phyloP scores from a whole-genome alignment of 2,329 filamentous ascomycete species.

The Aureobasidium uvarum region DNA sequence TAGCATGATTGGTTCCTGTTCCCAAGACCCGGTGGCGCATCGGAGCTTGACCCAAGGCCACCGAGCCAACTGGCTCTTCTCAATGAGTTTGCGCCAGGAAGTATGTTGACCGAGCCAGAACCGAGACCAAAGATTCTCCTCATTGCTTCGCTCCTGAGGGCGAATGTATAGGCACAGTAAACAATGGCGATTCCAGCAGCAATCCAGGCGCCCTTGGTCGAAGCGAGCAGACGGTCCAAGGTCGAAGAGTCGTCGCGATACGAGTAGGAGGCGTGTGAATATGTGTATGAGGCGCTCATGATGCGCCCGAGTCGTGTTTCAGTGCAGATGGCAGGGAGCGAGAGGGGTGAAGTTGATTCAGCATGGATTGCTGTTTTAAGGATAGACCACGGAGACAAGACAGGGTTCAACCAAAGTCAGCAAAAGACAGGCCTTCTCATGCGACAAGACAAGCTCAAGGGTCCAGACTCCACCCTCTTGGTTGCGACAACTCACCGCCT shows the following conservation, averaged over 20 bases:
- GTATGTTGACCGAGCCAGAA: slow-evolving; percentile 35
- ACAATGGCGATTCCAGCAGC: slow-evolving; percentile 32
- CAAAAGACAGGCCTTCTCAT: neutral
- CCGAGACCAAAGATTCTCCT: slow-evolving; percentile 42
- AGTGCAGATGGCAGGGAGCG: neutral
- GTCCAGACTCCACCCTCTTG: slow-evolving; percentile 5
- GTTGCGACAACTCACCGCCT: neutral
- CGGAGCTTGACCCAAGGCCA: slow-evolving; percentile 27
- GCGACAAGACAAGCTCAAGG: slow-evolving; percentile 17
- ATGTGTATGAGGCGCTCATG: slow-evolving; percentile 20
- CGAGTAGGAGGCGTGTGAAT: slow-evolving; percentile 5
- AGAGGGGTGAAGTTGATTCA: neutral
- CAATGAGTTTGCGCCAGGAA: slow-evolving; percentile 13
- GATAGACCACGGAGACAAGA: neutral
- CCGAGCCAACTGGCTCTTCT: slow-evolving; percentile 26
- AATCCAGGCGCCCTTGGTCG: slow-evolving; percentile 23
- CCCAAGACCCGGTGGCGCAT: slow-evolving; percentile 63
- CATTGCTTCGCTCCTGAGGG: slow-evolving; percentile 43
- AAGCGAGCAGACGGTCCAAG: slow-evolving; percentile 1
- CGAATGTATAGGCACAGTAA: slow-evolving; percentile 37
- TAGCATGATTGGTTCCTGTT: slow-evolving; percentile 97
- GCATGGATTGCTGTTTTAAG: slow-evolving; percentile 3
- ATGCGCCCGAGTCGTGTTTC: slow-evolving; percentile 2
- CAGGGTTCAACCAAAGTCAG: neutral
- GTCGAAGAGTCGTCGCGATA: neutral